Percentiles rank a stretch among this genome's conserved stretches.
These are phyloP conservation scores for Dionaea muscipula DNA, from an alignment of 179 eudicot genomes.

Conservation along the genomic window DNA sequence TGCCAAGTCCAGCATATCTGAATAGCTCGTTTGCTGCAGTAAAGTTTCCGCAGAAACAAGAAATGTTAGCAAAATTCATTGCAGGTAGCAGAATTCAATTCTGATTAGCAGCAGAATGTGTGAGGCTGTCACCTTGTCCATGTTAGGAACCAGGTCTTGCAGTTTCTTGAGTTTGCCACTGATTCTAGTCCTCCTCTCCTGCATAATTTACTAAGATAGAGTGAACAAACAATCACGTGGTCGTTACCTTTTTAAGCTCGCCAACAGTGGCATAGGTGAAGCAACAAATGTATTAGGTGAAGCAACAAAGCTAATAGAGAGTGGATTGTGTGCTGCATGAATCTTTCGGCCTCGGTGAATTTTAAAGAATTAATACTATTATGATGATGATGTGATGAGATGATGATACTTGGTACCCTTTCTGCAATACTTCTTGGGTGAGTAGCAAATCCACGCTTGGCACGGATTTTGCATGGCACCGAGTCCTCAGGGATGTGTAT, in stretches of 20 bases:
- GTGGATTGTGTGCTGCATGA: too few relatives aligned
- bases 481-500: constrained; percentile 56
- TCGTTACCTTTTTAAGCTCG: too few relatives aligned
- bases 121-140: constrained; percentile 52
- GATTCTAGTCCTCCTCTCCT: constrained; percentile 79
- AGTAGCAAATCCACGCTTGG: constrained; percentile 38
- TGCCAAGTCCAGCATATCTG: constrained; percentile 80
- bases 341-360: too few relatives aligned
- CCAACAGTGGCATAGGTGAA: too few relatives aligned
- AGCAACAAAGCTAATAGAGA: too few relatives aligned
- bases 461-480: constrained; percentile 49
- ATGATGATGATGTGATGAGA: background rate
- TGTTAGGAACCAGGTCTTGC: constrained; percentile 76
- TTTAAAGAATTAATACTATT: background rate
- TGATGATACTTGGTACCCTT: constrained; percentile 20
- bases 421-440: constrained; percentile 41
- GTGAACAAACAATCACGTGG: too few relatives aligned
- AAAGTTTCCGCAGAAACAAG: background rate
- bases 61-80: too few relatives aligned
- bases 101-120: too few relatives aligned
- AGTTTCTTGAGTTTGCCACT: constrained; percentile 64
- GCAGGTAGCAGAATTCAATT: too few relatives aligned
- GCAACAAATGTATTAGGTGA: too few relatives aligned
- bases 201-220: background rate
- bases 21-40: constrained; percentile 80